Base-by-base conservation (phyloP, 495 filamentous ascomycete species). In the Podospora tetraspora region DNA sequence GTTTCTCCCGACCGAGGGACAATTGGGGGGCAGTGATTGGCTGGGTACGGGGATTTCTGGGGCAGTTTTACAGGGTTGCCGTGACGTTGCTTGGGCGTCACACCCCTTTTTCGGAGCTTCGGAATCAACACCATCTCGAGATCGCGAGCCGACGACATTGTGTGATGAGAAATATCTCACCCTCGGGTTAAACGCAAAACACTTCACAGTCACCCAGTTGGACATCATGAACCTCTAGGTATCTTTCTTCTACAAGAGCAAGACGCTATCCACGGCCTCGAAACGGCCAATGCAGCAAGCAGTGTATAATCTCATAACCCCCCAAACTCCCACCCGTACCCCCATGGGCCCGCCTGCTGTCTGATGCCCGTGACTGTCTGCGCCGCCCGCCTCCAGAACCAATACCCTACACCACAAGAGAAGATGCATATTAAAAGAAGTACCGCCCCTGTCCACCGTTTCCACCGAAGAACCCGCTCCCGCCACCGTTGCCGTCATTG, bases 1-100 rank as follows among this genome's bases (percentile, higher is more conserved):
- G 59, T 66, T 68, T 66, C 71, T 68, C 72, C 70, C 69, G 37
- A 52, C 68, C 71, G 68, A 70, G n/a, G 22, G 11, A 11, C 24
- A 43, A n/a, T 27, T 27, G 23, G 52, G 32, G 22, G 43, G 66
- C 37, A 24, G 27, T 67, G 66, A 72, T 73, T 73, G 72, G 70
- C 27, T 60, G 21, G 32, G n/a, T 29, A n/a, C 22, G 61, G 61
- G n/a, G 58, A 59, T 19, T 24, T 7, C 3, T 43, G 37, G 37
- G 22, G 2, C 58, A 1, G 58, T 23, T 59, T 22, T 22, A 0
- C 21, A 24, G 11, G 58, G 23, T 25, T 25, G 25, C 25, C 25
- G 25, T 34, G 23, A 27, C 23, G 59, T 24, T 23, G 8, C 27
- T 60, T 60, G 24, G 23, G 11, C 16, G 43, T 52, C 43, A 52